phyloP scores from a whole-genome alignment of 1,284 basidiomycete genomes.

The Boletus semigastroideus region DNA sequence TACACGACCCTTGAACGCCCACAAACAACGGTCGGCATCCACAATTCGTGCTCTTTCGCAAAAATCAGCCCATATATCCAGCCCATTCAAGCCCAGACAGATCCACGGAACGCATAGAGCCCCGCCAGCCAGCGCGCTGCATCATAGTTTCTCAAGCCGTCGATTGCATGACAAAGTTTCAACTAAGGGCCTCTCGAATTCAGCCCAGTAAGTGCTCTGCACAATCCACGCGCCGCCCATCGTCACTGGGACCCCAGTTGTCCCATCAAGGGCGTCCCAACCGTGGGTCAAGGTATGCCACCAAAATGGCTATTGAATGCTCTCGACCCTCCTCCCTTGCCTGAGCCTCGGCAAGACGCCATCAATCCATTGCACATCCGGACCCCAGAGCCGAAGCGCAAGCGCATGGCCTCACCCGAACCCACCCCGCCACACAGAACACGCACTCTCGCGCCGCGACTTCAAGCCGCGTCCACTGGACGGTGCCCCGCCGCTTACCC shows the following conservation, averaged over 20 bases:
- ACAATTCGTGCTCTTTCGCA: neutral
- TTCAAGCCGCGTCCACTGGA: neutral
- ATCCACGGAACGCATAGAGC: too few species aligned
- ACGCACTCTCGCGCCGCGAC: neutral
- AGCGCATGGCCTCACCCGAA: neutral
- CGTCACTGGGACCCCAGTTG: neutral
- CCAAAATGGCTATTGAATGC: constrained; percentile 11
- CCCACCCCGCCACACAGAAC: constrained; percentile 6
- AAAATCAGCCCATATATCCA: constrained; percentile 18
- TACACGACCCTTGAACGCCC: neutral
- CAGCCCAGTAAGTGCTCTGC: constrained; percentile 8
- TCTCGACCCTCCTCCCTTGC: neutral
- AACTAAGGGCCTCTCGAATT: constrained; percentile 16
- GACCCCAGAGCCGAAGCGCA: constrained; percentile 8
- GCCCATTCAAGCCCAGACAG: neutral
- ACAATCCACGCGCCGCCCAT: neutral
- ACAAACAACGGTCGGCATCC: neutral
- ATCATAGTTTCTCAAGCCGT: constrained; percentile 11
- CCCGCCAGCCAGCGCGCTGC: neutral
- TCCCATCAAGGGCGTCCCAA: neutral
- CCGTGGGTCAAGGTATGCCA: neutral
- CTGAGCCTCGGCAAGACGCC: neutral
- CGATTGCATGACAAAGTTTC: neutral
- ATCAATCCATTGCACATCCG: constrained; percentile 2
- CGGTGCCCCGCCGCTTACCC: constrained; percentile 32